Evolutionary conservation across 768 basidiomycete genomes (phyloP), one percentile per base, ranked within the genome.

Genomic region (button mushroom (Agaricus bisporus)): DNA sequence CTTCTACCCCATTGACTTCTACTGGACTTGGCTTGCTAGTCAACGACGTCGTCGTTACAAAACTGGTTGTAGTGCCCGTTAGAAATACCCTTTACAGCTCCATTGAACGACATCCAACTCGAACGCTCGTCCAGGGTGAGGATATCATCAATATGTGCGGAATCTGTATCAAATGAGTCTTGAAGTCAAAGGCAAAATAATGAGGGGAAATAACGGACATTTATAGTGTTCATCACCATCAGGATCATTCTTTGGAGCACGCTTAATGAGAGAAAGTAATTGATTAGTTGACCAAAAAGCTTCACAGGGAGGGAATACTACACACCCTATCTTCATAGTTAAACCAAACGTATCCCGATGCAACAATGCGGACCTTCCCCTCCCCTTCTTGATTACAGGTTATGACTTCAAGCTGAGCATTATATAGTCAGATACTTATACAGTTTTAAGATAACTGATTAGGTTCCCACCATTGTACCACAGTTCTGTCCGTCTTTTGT

Each of bases 331-430:
- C 49, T 3, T 54, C 59, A 58, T 17, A 60, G 37, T 60, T 60
- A 47, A 60, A 60, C 56, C 59, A 60, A 4, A 60, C 54, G 28
- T 26, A 57, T 1, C 59, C 59, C 11, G 48, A 52, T 14, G 59
- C 59, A 8, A 52, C 54, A 17, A 54, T 28, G 10, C 54, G 56
- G 3, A 46, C 43, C 4, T 17, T 36, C 3, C 59, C 59, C 14
- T 8, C 32, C 5, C 56, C 59, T 10, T 48, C 17, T 14, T 50
- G 56, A 12, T 39, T 49, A 22, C 59, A 60, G 1, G 49, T 39
- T 28, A 48, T 46, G 38, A 54, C 54, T 15, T 37, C 39, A 14
- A 54, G 36, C 54, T 58, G 37, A 38, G 6, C 37, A 38, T 14
- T 14, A 7, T 12, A 38, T 17, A 38, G 11, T 38, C 37, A 38